Conservation (phyloP, 1,139 yeast genomes). For the Hyphopichia fennica region DNA sequence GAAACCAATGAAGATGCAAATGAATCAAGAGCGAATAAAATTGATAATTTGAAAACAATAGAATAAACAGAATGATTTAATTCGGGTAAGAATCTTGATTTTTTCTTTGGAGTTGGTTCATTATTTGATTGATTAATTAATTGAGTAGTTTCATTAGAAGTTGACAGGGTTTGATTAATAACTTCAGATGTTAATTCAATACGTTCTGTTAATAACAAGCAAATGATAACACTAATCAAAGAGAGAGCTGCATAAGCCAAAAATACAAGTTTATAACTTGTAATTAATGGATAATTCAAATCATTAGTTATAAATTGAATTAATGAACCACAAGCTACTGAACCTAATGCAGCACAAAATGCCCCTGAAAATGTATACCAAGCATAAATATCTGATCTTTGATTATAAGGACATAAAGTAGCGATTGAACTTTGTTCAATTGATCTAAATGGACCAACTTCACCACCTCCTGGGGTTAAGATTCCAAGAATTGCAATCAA, state of each 20-base stretch:
- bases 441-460: conserved; percentile 45
- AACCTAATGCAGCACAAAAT: conserved; percentile 38
- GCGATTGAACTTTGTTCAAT: conserved; percentile 43
- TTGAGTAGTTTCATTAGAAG: conserved; percentile 10
- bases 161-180: not conserved
- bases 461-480: conserved; percentile 44
- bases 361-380: conserved; percentile 44
- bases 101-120: conserved; percentile 12
- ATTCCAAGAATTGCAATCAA: conserved; percentile 32
- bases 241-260: conserved; percentile 23
- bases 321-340: conserved; percentile 29
- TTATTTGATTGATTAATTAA: conserved; percentile 7
- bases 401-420: conserved; percentile 24
- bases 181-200: conserved; percentile 14
- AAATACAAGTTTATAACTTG: conserved; percentile 33
- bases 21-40: conserved; percentile 43
- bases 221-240: conserved; percentile 16
- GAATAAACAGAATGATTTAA: conserved; percentile 16
- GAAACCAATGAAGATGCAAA: conserved; percentile 45
- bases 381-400: conserved; percentile 41
- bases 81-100: conserved; percentile 19
- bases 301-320: conserved; percentile 21
- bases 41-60: conserved; percentile 33
- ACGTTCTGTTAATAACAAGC: conserved; percentile 16
- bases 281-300: conserved; percentile 17